Base-by-base conservation (phyloP, 129 eudicot species). In the Artemisia argyi region DNA sequence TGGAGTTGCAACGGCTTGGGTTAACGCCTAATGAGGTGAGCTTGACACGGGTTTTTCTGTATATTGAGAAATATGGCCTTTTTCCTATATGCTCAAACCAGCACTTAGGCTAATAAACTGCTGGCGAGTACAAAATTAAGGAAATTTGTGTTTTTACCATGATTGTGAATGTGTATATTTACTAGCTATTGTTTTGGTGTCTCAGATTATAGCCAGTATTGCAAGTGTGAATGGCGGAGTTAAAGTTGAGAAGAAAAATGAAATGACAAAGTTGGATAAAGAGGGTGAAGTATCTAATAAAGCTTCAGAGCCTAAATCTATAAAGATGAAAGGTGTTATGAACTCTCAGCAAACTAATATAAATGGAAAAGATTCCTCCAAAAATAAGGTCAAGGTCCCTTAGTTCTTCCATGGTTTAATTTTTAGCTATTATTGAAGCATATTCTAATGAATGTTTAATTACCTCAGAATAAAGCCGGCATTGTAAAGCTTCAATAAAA, bases 121-220 rank as follows among this genome's bases (percentile, higher is more conserved):
- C n/a, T n/a, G n/a, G n/a, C n/a, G n/a, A n/a, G n/a, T n/a, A n/a
- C n/a, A n/a, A n/a, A n/a, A n/a, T n/a, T n/a, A n/a, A n/a, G n/a
- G n/a, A 32, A 32, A 32, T 4, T 32, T 39, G 44, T 39, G 46
- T 9, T 39, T 39, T 39, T 39, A 39, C 7, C 46, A 39, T 39
- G 46, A 39, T 39, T 8, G 11, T 39, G 46, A 7, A 30, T 32
- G 12, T 49, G 52, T 60, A 16, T 61, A 32, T 16, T 5, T 42
- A 54, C 67, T 73, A 35, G 56, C 64, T 66, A 65, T 42, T 10
- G 26, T 54, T 3, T 56, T 46, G 42, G 30, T 26, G 53, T 65
- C 49, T 71, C 81, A 83, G 84, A 44, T 83, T 24, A 83, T 61
- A 71, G 87, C 87, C 53, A 66, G 68, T 60, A 61, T 83, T 28